Percentiles rank a stretch among this genome's conserved stretches.
Evolutionary conservation across 805 yeast species (phyloP).

Genomic region (Sugiyamaella floridensis): DNA sequence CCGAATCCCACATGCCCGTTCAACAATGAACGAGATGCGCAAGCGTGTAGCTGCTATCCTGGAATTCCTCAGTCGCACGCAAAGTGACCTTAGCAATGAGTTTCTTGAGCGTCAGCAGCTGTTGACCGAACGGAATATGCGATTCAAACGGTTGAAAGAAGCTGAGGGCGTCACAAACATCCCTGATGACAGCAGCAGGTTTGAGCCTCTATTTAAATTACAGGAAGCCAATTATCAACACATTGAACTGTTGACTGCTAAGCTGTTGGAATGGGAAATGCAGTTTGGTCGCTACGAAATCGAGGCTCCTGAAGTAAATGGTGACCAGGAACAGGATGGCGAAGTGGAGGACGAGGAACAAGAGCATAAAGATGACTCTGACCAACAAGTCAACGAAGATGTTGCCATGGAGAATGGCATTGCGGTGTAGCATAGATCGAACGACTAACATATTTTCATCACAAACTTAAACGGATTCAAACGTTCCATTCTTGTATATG

Average conservation of each 20-base stretch:
- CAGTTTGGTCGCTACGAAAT: slow-evolving; percentile 44
- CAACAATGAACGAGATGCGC: slow-evolving; percentile 75
- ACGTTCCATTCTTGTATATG: no score
- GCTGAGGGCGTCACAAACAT: slow-evolving; percentile 8
- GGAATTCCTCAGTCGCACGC: slow-evolving; percentile 85
- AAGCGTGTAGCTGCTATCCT: slow-evolving; percentile 82
- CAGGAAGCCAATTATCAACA: slow-evolving; percentile 3
- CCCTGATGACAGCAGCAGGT: slow-evolving; percentile 6
- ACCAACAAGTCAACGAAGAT: not conserved
- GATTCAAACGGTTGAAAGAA: slow-evolving; percentile 17
- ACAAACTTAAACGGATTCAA: no score
- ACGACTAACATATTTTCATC: no score
- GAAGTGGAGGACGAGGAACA: not conserved
- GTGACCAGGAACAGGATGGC: not conserved
- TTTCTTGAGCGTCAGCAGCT: slow-evolving; percentile 50
- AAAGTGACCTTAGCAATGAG: slow-evolving; percentile 72
- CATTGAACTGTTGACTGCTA: slow-evolving; percentile 69
- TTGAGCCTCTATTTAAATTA: slow-evolving; percentile 4
- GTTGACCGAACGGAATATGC: slow-evolving; percentile 32
- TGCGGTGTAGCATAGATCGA: not conserved
- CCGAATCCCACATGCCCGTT: slow-evolving; percentile 68
- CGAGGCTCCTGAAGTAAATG: not conserved
- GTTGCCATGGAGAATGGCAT: not conserved
- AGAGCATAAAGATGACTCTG: not conserved
- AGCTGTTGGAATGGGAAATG: slow-evolving; percentile 73